Conservation (phyloP, 1,139 yeast genomes). For the Protomyces macrosporus region DNA sequence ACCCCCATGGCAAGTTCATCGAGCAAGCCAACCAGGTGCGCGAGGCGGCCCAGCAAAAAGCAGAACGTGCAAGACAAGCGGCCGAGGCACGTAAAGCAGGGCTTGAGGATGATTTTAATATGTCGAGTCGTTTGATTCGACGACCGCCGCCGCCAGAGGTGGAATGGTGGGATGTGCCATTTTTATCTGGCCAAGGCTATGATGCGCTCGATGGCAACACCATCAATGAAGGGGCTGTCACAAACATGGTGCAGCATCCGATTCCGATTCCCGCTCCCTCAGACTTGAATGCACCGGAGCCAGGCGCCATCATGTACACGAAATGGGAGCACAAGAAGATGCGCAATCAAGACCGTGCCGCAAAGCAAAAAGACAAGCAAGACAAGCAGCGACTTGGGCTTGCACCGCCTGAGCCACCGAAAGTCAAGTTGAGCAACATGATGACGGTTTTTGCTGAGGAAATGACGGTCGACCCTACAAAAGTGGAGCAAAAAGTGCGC, state of each 20-base stretch:
- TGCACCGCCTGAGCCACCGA: conserved; percentile 85
- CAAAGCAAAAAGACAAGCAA: conserved; percentile 61
- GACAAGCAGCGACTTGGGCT: conserved; percentile 75
- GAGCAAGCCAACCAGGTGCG: conserved; percentile 53
- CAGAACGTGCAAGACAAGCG: conserved; percentile 37
- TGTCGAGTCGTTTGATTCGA: conserved; percentile 34
- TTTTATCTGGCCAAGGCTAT: conserved; percentile 41
- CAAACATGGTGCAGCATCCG: conserved; percentile 75
- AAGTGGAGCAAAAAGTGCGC: conserved; percentile 67
- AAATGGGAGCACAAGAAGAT: conserved; percentile 70
- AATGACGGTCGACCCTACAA: conserved; percentile 86
- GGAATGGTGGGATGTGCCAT: conserved; percentile 82
- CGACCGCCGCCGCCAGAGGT: conserved; percentile 51
- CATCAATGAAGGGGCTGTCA: conserved; percentile 41
- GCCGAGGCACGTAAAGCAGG: conserved; percentile 33
- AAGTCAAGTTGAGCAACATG: conserved; percentile 72
- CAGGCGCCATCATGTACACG: conserved; percentile 51
- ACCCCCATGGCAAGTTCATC: conserved; percentile 57
- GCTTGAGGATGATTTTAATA: conserved; percentile 32
- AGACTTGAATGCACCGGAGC: conserved; percentile 44
- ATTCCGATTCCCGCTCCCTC: conserved; percentile 57
- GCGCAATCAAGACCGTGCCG: conserved; percentile 64
- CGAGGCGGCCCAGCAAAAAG: conserved; percentile 41
- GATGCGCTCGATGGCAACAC: conserved; percentile 36
- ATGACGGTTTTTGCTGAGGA: conserved; percentile 82